Conservation (phyloP, 345 rosid genomes). For the Hibiscus tridactylites region DNA sequence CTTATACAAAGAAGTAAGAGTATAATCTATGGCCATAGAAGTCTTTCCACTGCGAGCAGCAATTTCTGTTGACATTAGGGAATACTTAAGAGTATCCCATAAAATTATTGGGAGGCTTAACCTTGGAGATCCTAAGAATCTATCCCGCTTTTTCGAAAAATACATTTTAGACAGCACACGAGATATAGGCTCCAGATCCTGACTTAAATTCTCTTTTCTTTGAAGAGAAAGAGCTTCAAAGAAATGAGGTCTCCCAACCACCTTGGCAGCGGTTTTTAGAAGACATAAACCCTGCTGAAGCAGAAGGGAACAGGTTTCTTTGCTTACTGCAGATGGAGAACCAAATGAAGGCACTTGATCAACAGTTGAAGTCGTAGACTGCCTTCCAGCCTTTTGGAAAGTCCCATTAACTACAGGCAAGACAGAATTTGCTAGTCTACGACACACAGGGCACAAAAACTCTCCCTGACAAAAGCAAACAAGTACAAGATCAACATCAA, state of each 20-base stretch:
- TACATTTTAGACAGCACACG: slow-evolving; percentile 48
- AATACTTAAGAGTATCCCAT: slow-evolving; percentile 89
- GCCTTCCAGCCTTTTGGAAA: slow-evolving; percentile 39
- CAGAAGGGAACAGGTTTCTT: slow-evolving; percentile 28
- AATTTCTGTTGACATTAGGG: slow-evolving; percentile 75
- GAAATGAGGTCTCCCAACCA: slow-evolving; percentile 40
- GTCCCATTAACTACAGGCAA: slow-evolving; percentile 57
- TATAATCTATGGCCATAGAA: slow-evolving; percentile 36
- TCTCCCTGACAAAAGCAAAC: slow-evolving; percentile 60
- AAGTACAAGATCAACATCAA: slow-evolving; percentile 1
- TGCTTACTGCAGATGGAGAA: slow-evolving; percentile 19
- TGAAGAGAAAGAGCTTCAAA: slow-evolving; percentile 36
- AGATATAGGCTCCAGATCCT: slow-evolving; percentile 48
- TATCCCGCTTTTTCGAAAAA: slow-evolving; percentile 36
- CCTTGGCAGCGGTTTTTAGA: slow-evolving; percentile 47
- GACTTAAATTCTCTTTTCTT: slow-evolving; percentile 31
- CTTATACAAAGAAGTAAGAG: slow-evolving; percentile 43
- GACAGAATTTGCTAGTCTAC: slow-evolving; percentile 74
- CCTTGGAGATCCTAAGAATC: slow-evolving; percentile 31
- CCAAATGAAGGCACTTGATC: slow-evolving; percentile 8
- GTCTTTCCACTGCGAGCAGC: slow-evolving; percentile 58
- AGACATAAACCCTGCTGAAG: slow-evolving; percentile 57
- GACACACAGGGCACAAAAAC: slow-evolving; percentile 95
- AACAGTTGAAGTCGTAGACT: slow-evolving; percentile 29
- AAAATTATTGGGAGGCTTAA: slow-evolving; percentile 47